These are phyloP conservation scores for Malus orientalis DNA, from an alignment of 306 rosid genomes.

Conservation along the genomic window DNA sequence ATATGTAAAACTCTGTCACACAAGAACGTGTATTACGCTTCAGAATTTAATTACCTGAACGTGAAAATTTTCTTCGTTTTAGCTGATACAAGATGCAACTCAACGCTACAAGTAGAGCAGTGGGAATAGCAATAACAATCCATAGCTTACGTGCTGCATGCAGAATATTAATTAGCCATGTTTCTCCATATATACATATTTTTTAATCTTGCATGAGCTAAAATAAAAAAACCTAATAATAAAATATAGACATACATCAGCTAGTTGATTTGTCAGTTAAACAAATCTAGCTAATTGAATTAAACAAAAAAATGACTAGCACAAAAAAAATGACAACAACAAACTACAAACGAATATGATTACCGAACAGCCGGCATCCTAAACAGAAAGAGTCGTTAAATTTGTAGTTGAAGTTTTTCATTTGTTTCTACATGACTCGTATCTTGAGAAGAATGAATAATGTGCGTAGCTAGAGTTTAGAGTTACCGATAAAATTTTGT, in stretches of 20 bases:
- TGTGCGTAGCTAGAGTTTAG: not conserved
- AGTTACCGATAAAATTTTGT: not conserved
- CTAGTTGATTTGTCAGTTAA: not conserved
- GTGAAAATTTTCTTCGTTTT: not conserved
- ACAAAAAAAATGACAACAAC: too few species aligned
- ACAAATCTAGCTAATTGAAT: not conserved
- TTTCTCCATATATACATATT: not conserved
- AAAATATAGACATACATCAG: not conserved
- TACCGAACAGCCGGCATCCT: too few species aligned
- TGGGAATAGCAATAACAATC: not conserved
- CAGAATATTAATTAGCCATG: not conserved
- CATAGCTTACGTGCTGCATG: not conserved
- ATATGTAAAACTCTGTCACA: not conserved
- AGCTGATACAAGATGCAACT: not conserved
- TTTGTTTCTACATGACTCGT: too few species aligned
- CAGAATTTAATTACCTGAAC: not conserved
- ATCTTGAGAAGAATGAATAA: not conserved
- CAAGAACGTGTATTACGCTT: not conserved
- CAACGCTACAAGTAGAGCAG: not conserved
- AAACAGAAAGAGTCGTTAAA: too few species aligned
- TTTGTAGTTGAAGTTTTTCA: too few species aligned
- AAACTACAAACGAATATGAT: too few species aligned
- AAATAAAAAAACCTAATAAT: too few species aligned
- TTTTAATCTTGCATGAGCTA: too few species aligned
- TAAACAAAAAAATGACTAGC: too few species aligned